These are phyloP conservation scores for Geotrichum australiense DNA, from an alignment of 1,139 yeast genomes.

Conservation along the genomic window DNA sequence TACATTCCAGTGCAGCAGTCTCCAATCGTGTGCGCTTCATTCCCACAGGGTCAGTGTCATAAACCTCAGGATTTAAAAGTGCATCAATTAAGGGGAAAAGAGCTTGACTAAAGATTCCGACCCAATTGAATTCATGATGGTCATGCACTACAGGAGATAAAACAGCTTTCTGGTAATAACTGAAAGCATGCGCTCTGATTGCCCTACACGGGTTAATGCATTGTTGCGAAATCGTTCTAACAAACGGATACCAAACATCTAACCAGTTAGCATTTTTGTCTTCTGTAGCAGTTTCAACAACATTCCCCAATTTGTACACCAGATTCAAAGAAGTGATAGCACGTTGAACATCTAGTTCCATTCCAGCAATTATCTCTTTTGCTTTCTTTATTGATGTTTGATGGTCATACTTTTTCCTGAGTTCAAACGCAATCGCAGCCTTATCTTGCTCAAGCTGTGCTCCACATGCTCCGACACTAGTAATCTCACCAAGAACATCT, in stretches of 20 bases:
- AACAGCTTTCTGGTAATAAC: constrained; percentile 44
- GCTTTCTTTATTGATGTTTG: constrained; percentile 16
- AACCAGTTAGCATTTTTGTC: constrained; percentile 16
- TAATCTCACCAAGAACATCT: constrained; percentile 71
- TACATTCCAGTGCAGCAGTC: constrained; percentile 60
- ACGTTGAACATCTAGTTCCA: constrained; percentile 45
- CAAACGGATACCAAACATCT: constrained; percentile 24
- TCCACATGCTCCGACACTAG: constrained; percentile 76
- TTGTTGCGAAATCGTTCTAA: constrained; percentile 72
- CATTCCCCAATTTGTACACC: constrained; percentile 20
- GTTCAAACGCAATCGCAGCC: constrained; percentile 34
- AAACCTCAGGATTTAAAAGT: constrained; percentile 58
- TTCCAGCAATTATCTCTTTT: constrained; percentile 16
- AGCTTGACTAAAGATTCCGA: constrained; percentile 55
- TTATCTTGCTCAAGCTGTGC: constrained; percentile 67
- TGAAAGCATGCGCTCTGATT: constrained; percentile 54
- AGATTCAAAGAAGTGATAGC: constrained; percentile 54
- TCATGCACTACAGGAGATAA: constrained; percentile 38
- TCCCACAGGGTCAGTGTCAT: constrained; percentile 57
- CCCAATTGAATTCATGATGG: constrained; percentile 37
- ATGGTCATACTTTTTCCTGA: constrained; percentile 15
- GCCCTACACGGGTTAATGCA: constrained; percentile 84
- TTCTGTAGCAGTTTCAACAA: constrained; percentile 14
- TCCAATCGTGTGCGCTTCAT: constrained; percentile 61
- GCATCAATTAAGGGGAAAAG: constrained; percentile 68